A percentile compares a stretch with the other conserved stretches of the same genome.
Conservation (phyloP, 768 basidiomycete species). For the Lentinus brumalis region DNA sequence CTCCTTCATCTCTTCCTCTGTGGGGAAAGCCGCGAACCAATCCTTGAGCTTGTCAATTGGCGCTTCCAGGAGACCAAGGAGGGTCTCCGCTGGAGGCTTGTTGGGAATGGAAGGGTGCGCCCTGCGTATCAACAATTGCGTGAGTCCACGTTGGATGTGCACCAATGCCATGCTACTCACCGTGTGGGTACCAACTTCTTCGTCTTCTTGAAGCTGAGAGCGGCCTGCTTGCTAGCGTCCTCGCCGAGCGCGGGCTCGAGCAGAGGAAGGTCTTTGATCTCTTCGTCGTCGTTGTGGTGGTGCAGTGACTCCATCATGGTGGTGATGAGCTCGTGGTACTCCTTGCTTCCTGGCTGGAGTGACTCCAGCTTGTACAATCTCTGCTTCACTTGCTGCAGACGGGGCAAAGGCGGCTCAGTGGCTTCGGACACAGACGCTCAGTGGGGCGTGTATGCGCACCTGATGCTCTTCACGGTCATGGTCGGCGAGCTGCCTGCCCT, state of each 20-base stretch:
- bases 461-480: conserved; percentile 60
- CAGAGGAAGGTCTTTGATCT: conserved; percentile 55
- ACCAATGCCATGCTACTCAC: conserved; percentile 32
- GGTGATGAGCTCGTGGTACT: conserved; percentile 46
- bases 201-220: conserved; percentile 50
- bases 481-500: conserved; percentile 53
- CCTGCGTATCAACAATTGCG: conserved; percentile 29
- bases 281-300: conserved; percentile 60
- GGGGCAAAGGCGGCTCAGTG: not conserved
- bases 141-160: not conserved
- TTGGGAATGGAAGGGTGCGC: conserved; percentile 55
- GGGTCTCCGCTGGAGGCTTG: conserved; percentile 61
- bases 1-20: conserved; percentile 49
- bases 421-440: not conserved
- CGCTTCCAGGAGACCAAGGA: conserved; percentile 52
- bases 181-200: conserved; percentile 67
- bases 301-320: conserved; percentile 50
- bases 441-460: conserved; percentile 30
- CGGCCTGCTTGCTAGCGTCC: conserved; percentile 47
- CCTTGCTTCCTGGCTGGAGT: conserved; percentile 41
- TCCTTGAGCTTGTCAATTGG: conserved; percentile 66
- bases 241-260: conserved; percentile 50
- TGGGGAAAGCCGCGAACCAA: conserved; percentile 55
- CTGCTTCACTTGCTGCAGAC: conserved; percentile 37
- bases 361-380: conserved; percentile 50